Percentiles rank a stretch among this genome's conserved stretches.
Evolutionary conservation across 1,139 yeast genomes (phyloP).

Genomic region (Hansenula anomala): DNA sequence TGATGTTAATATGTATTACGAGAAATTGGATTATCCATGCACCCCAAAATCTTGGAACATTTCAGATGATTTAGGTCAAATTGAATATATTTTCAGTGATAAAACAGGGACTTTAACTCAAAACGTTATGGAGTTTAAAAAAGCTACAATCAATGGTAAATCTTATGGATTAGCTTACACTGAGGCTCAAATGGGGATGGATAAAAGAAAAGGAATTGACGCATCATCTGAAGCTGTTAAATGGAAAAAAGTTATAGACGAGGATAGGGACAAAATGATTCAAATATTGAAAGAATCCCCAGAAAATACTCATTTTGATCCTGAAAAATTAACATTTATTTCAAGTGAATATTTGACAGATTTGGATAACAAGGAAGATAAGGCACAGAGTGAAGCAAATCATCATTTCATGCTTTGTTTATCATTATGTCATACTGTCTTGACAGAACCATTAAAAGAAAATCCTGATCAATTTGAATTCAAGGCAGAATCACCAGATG

Average conservation of each 20-base stretch:
- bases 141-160: constrained; percentile 83
- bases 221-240: constrained; percentile 61
- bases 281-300: constrained; percentile 42
- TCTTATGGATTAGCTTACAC: constrained; percentile 91
- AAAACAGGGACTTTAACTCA: constrained; percentile 96
- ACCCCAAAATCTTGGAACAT: constrained; percentile 96
- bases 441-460: constrained; percentile 62
- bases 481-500: constrained; percentile 97
- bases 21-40: constrained; percentile 85
- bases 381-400: constrained; percentile 58
- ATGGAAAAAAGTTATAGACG: constrained; percentile 58
- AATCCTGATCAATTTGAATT: constrained; percentile 56
- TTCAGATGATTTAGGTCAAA: constrained; percentile 94
- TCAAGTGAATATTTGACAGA: constrained; percentile 64
- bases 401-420: constrained; percentile 82
- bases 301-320: constrained; percentile 50
- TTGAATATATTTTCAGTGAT: constrained; percentile 92
- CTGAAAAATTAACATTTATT: constrained; percentile 68
- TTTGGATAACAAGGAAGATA: constrained; percentile 44
- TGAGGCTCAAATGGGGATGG: constrained; percentile 90
- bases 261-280: constrained; percentile 67
- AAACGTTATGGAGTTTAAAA: constrained; percentile 94
- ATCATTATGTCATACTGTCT: constrained; percentile 92
- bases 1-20: constrained; percentile 83
- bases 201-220: constrained; percentile 83